These are phyloP conservation scores for Solanum piurae DNA, from an alignment of 257 asterid genomes.

Conservation along the genomic window DNA sequence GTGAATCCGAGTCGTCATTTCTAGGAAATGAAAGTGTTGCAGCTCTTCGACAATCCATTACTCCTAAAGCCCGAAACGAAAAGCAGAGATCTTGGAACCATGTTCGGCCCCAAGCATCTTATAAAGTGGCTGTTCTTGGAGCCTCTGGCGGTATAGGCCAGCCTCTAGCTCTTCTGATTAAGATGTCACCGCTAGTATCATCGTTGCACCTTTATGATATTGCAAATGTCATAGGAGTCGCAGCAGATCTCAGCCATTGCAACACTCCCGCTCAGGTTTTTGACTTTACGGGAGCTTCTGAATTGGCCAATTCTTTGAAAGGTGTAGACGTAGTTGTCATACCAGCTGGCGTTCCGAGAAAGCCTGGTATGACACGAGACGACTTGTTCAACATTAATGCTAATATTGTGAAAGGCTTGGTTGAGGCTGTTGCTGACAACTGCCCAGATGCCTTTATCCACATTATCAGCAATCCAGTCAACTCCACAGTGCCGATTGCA, in stretches of 20 bases:
- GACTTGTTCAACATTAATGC: slow-evolving; percentile 14
- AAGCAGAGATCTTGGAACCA: background rate
- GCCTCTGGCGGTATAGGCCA: slow-evolving; percentile 17
- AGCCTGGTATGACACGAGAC: slow-evolving; percentile 12
- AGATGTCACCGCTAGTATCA: slow-evolving; percentile 14
- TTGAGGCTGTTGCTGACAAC: slow-evolving; percentile 12
- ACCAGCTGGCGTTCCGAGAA: slow-evolving; percentile 12
- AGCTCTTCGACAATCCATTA: slow-evolving; percentile 1
- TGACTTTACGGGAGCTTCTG: slow-evolving; percentile 14
- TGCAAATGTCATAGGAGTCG: slow-evolving; percentile 14
- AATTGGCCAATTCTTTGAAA: slow-evolving; percentile 5
- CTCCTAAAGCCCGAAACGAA: background rate
- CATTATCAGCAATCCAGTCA: slow-evolving; percentile 10
- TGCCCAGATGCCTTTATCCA: slow-evolving; percentile 14
- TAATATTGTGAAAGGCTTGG: slow-evolving; percentile 7
- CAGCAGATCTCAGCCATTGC: slow-evolving; percentile 13
- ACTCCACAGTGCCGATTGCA: slow-evolving; percentile 12
- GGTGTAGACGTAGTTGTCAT: slow-evolving; percentile 9
- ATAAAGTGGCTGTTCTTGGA: slow-evolving; percentile 12
- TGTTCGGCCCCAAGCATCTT: slow-evolving; percentile 4
- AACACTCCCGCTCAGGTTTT: slow-evolving; percentile 12
- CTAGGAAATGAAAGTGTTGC: background rate
- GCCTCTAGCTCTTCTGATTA: slow-evolving; percentile 8
- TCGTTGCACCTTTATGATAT: slow-evolving; percentile 8
- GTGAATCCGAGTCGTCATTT: background rate